Evolutionary conservation across 2,329 filamentous ascomycete genomes (phyloP).

Genomic region (Pseudogymnoascus sp.): DNA sequence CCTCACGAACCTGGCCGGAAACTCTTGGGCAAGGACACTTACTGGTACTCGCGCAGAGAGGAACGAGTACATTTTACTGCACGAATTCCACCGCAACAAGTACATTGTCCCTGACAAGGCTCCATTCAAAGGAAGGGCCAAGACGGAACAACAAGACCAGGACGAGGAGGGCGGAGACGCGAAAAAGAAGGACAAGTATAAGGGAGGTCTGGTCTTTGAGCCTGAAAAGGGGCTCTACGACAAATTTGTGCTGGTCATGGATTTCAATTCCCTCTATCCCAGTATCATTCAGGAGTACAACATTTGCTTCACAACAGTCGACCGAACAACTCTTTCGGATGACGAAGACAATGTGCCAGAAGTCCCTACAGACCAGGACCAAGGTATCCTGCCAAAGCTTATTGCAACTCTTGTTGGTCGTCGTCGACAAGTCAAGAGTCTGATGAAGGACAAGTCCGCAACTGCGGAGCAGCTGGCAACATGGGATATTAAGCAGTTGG

Average conservation of each 20-base stretch:
- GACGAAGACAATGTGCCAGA: conserved; percentile 87
- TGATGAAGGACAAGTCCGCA: conserved; percentile 92
- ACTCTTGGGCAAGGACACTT: conserved; percentile 94
- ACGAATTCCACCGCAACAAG: conserved; percentile 94
- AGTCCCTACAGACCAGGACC: conserved; percentile 68
- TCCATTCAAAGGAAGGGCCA: conserved; percentile 66
- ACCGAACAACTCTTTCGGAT: conserved; percentile 62
- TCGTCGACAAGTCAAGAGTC: conserved; percentile 82
- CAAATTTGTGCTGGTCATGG: conserved; percentile 98
- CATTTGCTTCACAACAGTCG: conserved; percentile 97
- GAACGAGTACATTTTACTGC: conserved; percentile 97
- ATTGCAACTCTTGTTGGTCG: conserved; percentile 88
- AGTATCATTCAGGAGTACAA: conserved; percentile 99
- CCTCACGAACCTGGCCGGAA: conserved; percentile 90
- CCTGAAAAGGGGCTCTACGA: conserved; percentile 96
- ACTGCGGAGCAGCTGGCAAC: conserved; percentile 81
- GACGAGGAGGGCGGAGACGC: conserved; percentile 65
- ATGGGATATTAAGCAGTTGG: conserved; percentile 97
- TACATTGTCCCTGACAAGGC: conserved; percentile 98
- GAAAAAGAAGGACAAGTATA: conserved; percentile 99
- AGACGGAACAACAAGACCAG: conserved; percentile 61
- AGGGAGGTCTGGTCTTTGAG: conserved; percentile 96
- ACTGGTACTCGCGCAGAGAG: conserved; percentile 94
- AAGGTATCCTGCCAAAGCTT: conserved; percentile 80
- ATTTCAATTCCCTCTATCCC: conserved; percentile 98